Conservation (phyloP, 139 green algal species). For the Coccomyxa sp. region DNA sequence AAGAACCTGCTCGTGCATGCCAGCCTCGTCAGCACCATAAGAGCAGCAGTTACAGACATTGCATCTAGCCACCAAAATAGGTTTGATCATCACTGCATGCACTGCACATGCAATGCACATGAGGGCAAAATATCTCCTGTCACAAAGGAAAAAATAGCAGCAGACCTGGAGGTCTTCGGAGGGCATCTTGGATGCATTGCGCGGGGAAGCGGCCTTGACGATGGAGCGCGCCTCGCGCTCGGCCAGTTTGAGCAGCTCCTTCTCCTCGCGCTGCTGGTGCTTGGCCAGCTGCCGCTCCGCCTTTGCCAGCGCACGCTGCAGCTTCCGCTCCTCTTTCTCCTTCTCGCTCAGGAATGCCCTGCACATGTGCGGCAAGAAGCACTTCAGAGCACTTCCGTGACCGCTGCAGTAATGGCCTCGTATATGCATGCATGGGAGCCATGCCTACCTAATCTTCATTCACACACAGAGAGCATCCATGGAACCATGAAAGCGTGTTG, state of each 20-base stretch:
- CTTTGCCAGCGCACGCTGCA: neutral
- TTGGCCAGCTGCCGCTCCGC: slow-evolving; percentile 24
- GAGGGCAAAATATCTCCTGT: too few relatives aligned
- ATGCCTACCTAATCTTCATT: neutral
- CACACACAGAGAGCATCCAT: neutral
- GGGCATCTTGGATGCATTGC: slow-evolving; percentile 30
- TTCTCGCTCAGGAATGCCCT: slow-evolving; percentile 23
- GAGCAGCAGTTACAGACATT: too few relatives aligned
- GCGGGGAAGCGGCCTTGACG: neutral
- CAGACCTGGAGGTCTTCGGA: slow-evolving; percentile 43
- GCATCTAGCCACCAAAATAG: too few relatives aligned
- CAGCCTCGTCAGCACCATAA: neutral
- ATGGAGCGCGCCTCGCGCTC: slow-evolving; percentile 6
- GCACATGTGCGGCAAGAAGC: neutral
- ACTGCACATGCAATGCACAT: too few relatives aligned
- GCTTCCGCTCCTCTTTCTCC: slow-evolving; percentile 34
- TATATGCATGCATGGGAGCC: neutral
- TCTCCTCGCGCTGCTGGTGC: slow-evolving; percentile 16
- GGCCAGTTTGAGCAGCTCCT: slow-evolving; percentile 5
- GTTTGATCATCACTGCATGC: too few relatives aligned
- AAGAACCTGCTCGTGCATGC: slow-evolving; percentile 16
- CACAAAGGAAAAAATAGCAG: too few relatives aligned
- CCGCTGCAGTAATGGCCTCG: neutral
- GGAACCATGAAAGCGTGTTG: too few relatives aligned
- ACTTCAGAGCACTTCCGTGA: neutral